Base-by-base conservation (phyloP, 768 basidiomycete genomes). In the Mycena crocata region DNA sequence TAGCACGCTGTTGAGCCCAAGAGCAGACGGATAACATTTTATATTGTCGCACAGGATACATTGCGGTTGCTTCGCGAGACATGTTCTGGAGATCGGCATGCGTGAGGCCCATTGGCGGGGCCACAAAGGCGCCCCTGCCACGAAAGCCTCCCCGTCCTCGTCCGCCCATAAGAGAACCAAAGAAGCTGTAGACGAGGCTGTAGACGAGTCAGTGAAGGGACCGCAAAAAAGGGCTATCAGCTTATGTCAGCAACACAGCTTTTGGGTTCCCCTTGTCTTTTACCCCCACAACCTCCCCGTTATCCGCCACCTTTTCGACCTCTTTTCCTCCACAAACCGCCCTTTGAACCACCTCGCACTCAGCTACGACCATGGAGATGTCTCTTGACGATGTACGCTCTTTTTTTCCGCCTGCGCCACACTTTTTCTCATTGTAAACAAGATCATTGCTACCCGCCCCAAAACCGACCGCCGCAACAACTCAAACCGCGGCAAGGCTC, bases 61-160 rank as follows among this genome's bases (percentile, higher is more conserved):
- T 80, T 31, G 89, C 89, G 42, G 91, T 90, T 62, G 84, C 90
- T 76, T 94, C 94, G 62, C 90, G 83, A 21, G 92, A 90, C 73
- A 94, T 79, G 52, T 87, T 84, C 75, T 93, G 91, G 56, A 95
- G 84, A 75, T 95, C 93, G 45, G 90, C 87, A 74, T 92, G 93
- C 8, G 90, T 89, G 32, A 95, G 85, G 23, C 94, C 93, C 89
- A 93, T 92, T 0, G 93, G 92, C 3, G 88, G 89, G 39, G 85
- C 83, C 76, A 64, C 77, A 66, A 76, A 74, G 24, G 74, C 67
- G 30, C 78, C 74, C 17, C 76, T 61, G 24, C 83, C 81, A 19
- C 78, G 74, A 72, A 86, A 86, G 26, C 87, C 86, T 71, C 86
- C 89, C 64, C 92, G 78, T 5, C 91, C 87, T 21, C 89, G 87